Percentiles rank a stretch among this genome's conserved stretches.
phyloP scores from a whole-genome alignment of 2,329 filamentous ascomycete genomes.

The Catunica adiposa region DNA sequence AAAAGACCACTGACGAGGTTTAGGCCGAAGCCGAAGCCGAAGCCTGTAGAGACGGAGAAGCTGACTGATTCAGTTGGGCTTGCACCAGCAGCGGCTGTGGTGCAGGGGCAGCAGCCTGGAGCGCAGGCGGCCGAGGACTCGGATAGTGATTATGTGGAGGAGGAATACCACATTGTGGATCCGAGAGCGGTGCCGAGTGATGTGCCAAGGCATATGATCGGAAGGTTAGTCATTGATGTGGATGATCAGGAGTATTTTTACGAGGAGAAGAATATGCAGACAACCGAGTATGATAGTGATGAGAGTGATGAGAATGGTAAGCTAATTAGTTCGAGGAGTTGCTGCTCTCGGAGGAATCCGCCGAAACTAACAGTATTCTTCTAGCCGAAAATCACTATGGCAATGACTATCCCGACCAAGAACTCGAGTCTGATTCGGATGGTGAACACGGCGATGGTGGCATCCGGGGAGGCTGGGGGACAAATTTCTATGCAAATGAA shows the following conservation, averaged over 20 bases:
- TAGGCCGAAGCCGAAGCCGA: slow-evolving; percentile 17
- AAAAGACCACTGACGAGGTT: slow-evolving; percentile 39
- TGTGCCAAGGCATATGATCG: slow-evolving; percentile 34
- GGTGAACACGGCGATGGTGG: slow-evolving; percentile 10
- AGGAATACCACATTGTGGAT: slow-evolving; percentile 47
- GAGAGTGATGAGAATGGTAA: slow-evolving; percentile 51
- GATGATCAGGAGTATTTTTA: slow-evolving; percentile 45
- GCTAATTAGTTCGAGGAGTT: not conserved
- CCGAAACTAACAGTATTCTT: not conserved
- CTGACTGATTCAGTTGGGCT: not conserved
- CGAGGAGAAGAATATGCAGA: slow-evolving; percentile 11
- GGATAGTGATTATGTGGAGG: slow-evolving; percentile 42
- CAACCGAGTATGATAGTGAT: slow-evolving; percentile 31
- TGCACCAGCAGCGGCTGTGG: slow-evolving; percentile 1
- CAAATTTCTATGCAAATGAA: slow-evolving; percentile 28
- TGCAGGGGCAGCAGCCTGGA: not conserved
- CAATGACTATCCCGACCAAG: slow-evolving; percentile 67
- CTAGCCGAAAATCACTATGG: slow-evolving; percentile 62
- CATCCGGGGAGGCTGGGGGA: slow-evolving; percentile 32
- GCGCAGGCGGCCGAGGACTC: slow-evolving; percentile 24
- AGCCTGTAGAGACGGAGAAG: not conserved
- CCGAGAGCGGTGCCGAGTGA: slow-evolving; percentile 31
- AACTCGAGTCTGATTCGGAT: slow-evolving; percentile 47
- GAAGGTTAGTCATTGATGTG: slow-evolving; percentile 38
- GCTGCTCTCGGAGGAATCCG: not conserved